Base-by-base conservation (phyloP, 495 filamentous ascomycete species). In the Neurospora sp. region DNA sequence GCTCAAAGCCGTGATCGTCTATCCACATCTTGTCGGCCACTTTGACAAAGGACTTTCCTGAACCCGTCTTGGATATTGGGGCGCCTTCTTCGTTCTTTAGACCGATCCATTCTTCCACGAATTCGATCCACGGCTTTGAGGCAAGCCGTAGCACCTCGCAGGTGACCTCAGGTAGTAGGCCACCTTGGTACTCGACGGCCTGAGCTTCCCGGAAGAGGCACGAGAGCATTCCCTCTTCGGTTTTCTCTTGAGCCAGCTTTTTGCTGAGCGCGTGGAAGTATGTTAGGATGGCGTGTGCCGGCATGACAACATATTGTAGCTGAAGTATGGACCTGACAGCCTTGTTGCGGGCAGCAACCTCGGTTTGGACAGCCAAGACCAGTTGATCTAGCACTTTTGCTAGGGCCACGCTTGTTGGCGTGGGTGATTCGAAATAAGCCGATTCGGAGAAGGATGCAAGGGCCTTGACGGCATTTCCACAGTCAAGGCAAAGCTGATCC, bases 61-160 rank as follows among this genome's bases (percentile, higher is more conserved):
- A 73, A 0, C 83, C 84, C 12, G 79, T 81, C 38, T 87, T 85
- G 39, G 81, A 79, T 16, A 87, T 59, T 68, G 84, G 81, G 5
- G 86, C 75, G 7, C 86, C 83, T 17, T 83, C 81, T 71, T 90
- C 89, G 8, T 83, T 78, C 70, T 83, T 87, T 10, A 96, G 83
- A 0, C 94, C 94, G 72, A 94, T 86, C 93, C 93, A 97, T 70
- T 89, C 87, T 61, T 92, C 89, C 3, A 92, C 82, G 69, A 90
- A 87, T 20, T 89, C 86, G 44, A 92, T 84, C 90, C 92, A 97
- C 3, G 95, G 91, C 42, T 78, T 75, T 10, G 89, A 89, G 0
- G 92, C 87, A 17, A 88, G 86, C 9, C 84, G 81, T 9, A 97
- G 78, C 1, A 97, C 84, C 73, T 92, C 88, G 38, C 89, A 83